Base-by-base conservation (phyloP, 116 monocot species). In the Cymodocea nodosa region DNA sequence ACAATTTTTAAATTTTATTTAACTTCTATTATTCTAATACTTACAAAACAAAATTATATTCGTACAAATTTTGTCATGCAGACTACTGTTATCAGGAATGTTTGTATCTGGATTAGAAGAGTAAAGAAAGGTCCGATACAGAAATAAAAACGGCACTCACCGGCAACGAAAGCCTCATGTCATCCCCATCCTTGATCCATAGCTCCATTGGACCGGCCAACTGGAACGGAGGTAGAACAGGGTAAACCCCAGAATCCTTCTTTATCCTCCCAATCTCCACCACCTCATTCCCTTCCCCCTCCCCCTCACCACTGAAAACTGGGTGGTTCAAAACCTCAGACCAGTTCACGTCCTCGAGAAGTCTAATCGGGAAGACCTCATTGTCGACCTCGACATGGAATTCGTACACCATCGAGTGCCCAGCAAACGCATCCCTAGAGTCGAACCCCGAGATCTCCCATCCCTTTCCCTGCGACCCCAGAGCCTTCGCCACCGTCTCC, bases 171-270 rank as follows among this genome's bases (percentile, higher is more conserved):
- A 99, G 77, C 65, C 89, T 80, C 79, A 99, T 66, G 63, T 92
- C 92, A 66, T 92, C 87, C 51, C 85, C 89, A 70, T 98, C 89
- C 63, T 98, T 92, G 52, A 98, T 98, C 92, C 98, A 92, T 34
- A 97, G 87, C 78, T 97, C 98, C 89, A 92, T 81, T 4, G 89
- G 98, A 10, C 98, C 92, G 0, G 92, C 84, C 15, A 98, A 79
- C 80, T 98, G 86, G 63, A 98, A 98, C 4, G 92, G 81, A 0
- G 92, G 73, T 23, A 98, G 71, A 5, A 77, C 77, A 6, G 73
- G 55, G 52, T 68, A 35, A 66, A 70, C 71, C 63, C 48, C 53
- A 30, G 50, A 49, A 22, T 40, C 68, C 53, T 0, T 30, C 30
- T 30, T 51, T 40, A 44, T 24, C 54, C 54, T 70, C 71, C 60